phyloP scores from a whole-genome alignment of 257 asterid species.

The Solanum piurae region DNA sequence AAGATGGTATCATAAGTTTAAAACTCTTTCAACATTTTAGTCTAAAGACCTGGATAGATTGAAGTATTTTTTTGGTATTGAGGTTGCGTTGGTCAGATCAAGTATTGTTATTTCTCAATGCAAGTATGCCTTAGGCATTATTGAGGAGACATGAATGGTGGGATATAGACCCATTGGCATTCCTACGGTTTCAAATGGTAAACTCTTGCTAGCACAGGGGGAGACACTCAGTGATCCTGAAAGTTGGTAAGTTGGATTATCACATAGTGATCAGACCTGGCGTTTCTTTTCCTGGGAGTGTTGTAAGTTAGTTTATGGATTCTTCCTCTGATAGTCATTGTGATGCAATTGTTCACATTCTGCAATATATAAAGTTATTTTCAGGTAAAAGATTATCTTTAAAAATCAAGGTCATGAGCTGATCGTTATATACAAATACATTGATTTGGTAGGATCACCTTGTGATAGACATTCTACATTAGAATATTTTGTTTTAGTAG shows the following conservation, averaged over 20 bases:
- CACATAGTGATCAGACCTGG: not conserved
- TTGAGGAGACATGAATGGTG: not conserved
- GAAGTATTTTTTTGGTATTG: too few species aligned
- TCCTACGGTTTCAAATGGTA: not conserved
- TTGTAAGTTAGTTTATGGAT: not conserved
- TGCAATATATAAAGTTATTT: not conserved
- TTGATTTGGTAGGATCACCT: not conserved
- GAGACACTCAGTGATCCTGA: not conserved
- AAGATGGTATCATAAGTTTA: not conserved
- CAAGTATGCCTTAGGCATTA: not conserved
- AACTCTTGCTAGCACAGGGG: not conserved
- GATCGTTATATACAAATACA: not conserved
- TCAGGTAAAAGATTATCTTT: not conserved
- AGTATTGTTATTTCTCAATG: not conserved
- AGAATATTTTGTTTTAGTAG: not conserved
- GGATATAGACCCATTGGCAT: not conserved
- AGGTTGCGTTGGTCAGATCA: not conserved
- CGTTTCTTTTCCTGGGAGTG: not conserved
- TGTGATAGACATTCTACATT: not conserved
- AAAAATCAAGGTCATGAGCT: not conserved
- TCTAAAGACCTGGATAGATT: not conserved
- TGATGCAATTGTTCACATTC: not conserved
- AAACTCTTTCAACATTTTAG: not conserved
- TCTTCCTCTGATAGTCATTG: not conserved
- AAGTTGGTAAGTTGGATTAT: not conserved